Evolutionary conservation across 352 stramenopile species (phyloP).

Genomic region (Globisporangium middletonii): DNA sequence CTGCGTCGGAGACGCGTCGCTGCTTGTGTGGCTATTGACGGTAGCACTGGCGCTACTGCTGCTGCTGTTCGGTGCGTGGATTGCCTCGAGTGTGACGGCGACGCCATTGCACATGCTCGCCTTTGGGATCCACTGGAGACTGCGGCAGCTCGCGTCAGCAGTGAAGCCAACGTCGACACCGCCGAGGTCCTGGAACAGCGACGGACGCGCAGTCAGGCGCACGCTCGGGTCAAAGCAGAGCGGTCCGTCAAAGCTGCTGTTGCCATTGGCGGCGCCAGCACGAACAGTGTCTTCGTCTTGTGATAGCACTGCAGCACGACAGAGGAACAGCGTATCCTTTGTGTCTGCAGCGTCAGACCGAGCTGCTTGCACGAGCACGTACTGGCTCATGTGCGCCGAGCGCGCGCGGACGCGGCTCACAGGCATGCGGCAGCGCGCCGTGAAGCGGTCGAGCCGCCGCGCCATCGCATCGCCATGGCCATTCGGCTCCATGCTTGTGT

Average conservation of each 20-base stretch:
- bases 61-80: constrained; percentile 8
- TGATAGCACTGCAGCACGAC: constrained; percentile 28
- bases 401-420: constrained; percentile 20
- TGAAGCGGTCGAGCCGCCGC: constrained; percentile 39
- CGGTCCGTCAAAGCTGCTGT: neutral
- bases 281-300: neutral
- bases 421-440: constrained; percentile 46
- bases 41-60: neutral
- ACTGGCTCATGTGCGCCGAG: constrained; percentile 28
- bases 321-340: constrained; percentile 22
- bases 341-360: neutral
- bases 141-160: constrained; percentile 4
- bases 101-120: constrained; percentile 30
- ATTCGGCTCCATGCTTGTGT: neutral
- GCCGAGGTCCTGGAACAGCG: constrained; percentile 18
- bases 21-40: too few species aligned
- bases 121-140: constrained; percentile 41
- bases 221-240: constrained; percentile 22
- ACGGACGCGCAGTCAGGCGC: constrained; percentile 6
- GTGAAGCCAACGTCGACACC: constrained; percentile 7
- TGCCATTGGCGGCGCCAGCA: neutral
- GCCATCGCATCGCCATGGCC: too few species aligned
- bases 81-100: constrained; percentile 41
- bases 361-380: constrained; percentile 16
- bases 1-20: neutral